Base-by-base conservation (phyloP, 768 basidiomycete species). In the Suillus hirtellus region DNA sequence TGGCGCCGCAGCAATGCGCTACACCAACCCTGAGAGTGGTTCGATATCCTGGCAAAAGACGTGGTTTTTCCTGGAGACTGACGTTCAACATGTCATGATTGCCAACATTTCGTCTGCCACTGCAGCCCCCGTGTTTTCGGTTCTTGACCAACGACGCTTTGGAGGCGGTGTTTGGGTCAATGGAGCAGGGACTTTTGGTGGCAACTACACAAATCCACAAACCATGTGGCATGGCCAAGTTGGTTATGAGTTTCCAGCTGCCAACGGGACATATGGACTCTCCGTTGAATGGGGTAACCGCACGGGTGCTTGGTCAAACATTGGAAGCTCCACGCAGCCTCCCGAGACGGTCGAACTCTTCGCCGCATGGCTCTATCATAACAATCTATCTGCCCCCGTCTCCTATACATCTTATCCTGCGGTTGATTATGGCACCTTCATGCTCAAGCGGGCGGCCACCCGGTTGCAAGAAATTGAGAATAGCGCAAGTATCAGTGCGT, bases 41-140 rank as follows among this genome's bases (percentile, higher is more conserved):
- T 68, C 78, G 11, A 72, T 91, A 38, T 71, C 76, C 49, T 92
- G 82, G 80, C 87, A 89, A 68, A 91, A 90, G 73, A 80, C 83
- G 0, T 89, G 87, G 86, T 90, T 91, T 76, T 90, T 89, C 82
- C 77, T 90, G 40, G 80, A 83, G 15, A 74, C 85, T 67, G 86
- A 87, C 64, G 76, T 86, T 11, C 87, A 89, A 67, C 81, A 85
- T 66, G 84, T 90, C 65, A 85, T 86, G 81, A 69, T 90, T 34
- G 79, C 85, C 59, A 77, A 76, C 64, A 72, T 89, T 44, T 69
- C 78, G 21, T 83, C 84, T 1, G 75, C 74, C 4, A 78, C 78
- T 47, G 71, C 69, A 58, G 79, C 82, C 2, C 78, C 84, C 2
- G 81, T 90, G 15, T 80, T 82, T 71, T 84, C 86, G 27, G 87